These are phyloP conservation scores for Trichoderma asperelloides DNA, from an alignment of 495 filamentous ascomycete species.

Conservation along the genomic window DNA sequence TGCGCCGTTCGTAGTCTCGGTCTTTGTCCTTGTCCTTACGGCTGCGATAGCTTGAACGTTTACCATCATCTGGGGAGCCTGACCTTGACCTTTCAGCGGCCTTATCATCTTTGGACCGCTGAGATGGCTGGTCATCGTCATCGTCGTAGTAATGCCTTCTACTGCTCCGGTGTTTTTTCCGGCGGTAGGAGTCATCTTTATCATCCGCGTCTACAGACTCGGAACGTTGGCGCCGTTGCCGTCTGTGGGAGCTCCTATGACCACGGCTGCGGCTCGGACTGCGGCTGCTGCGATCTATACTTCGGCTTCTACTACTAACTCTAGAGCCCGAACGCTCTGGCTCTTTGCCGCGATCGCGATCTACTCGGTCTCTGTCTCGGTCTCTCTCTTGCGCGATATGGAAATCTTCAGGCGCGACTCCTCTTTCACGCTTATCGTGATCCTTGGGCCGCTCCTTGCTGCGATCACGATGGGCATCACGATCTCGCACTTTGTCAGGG, in stretches of 20 bases:
- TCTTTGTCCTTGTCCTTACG: constrained; percentile 34
- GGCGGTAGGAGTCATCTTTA: constrained; percentile 37
- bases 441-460: constrained; percentile 11
- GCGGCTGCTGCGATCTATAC: constrained; percentile 26
- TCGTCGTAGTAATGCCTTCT: constrained; percentile 34
- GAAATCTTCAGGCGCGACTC: not conserved
- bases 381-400: constrained; percentile 19
- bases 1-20: constrained; percentile 38
- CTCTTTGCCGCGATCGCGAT: constrained; percentile 22
- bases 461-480: constrained; percentile 15
- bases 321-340: constrained; percentile 18
- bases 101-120: constrained; percentile 26
- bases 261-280: constrained; percentile 35
- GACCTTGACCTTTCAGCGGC: constrained; percentile 41
- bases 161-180: constrained; percentile 38
- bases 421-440: not conserved
- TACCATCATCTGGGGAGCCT: constrained; percentile 42
- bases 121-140: constrained; percentile 20
- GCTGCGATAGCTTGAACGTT: constrained; percentile 42
- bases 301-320: constrained; percentile 25
- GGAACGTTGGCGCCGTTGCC: constrained; percentile 48
- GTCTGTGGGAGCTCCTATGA: constrained; percentile 44
- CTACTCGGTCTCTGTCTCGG: constrained; percentile 21
- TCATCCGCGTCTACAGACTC: constrained; percentile 45
- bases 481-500: constrained; percentile 21